Percentiles rank a stretch among this genome's conserved stretches.
Conservation (phyloP, 108 stramenopile genomes). For the Cyclotella distinguenda region DNA sequence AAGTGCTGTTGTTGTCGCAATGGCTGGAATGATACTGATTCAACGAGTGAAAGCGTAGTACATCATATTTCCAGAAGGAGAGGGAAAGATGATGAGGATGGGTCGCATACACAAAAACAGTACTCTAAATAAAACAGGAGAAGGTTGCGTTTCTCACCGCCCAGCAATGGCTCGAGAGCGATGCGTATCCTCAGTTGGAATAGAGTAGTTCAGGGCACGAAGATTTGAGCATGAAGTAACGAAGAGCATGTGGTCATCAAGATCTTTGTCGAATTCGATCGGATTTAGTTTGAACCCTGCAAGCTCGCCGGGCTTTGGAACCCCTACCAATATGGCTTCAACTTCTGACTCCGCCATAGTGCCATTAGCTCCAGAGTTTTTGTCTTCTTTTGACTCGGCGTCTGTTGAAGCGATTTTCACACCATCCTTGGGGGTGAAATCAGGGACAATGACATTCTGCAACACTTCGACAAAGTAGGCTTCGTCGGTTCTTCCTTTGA, state of each 20-base stretch:
- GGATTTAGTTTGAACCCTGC: slow-evolving; percentile 86
- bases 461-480: slow-evolving; percentile 72
- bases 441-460: slow-evolving; percentile 91
- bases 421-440: slow-evolving; percentile 90
- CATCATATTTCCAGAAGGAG: too few species aligned
- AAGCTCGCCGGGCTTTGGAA: slow-evolving; percentile 82
- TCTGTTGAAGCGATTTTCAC: slow-evolving; percentile 97
- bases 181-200: slow-evolving; percentile 97
- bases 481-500: slow-evolving; percentile 82
- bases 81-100: too few species aligned
- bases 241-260: slow-evolving; percentile 97
- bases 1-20: slow-evolving; percentile 98
- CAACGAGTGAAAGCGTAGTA: too few species aligned
- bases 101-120: too few species aligned
- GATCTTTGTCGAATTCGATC: slow-evolving; percentile 98
- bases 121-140: background rate
- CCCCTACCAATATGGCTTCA: slow-evolving; percentile 57
- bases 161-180: slow-evolving; percentile 97
- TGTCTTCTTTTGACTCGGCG: slow-evolving; percentile 78
- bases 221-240: slow-evolving; percentile 96
- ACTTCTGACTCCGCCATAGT: slow-evolving; percentile 64
- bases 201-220: slow-evolving; percentile 94
- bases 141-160: slow-evolving; percentile 30
- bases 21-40: slow-evolving; percentile 96
- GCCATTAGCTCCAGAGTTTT: slow-evolving; percentile 38